phyloP scores from a whole-genome alignment of 2,329 filamentous ascomycete genomes.

The Thielaviopsis euricoi region DNA sequence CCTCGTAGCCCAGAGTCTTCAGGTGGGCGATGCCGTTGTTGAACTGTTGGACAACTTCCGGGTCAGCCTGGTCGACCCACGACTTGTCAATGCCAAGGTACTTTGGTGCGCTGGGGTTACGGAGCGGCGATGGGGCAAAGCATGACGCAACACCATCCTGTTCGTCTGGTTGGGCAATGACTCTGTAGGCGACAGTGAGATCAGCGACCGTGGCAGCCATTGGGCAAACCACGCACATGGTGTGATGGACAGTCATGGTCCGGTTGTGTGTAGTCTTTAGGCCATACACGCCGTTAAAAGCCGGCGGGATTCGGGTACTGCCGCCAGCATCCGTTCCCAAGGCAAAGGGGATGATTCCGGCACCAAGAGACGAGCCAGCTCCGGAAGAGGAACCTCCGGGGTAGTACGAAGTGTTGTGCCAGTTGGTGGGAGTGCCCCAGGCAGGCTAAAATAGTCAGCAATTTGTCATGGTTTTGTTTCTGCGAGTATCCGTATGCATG shows the following conservation, averaged over 20 bases:
- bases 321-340: slow-evolving; percentile 64
- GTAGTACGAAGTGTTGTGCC: slow-evolving; percentile 61
- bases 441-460: slow-evolving; percentile 25
- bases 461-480: too few relatives aligned
- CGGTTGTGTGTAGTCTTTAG: slow-evolving; percentile 66
- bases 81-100: slow-evolving; percentile 55
- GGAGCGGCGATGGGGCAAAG: slow-evolving; percentile 43
- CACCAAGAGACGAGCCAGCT: slow-evolving; percentile 50
- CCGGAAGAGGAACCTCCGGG: slow-evolving; percentile 70
- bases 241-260: slow-evolving; percentile 37
- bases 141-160: slow-evolving; percentile 39
- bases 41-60: slow-evolving; percentile 44
- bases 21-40: slow-evolving; percentile 44
- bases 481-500: too few relatives aligned
- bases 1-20: slow-evolving; percentile 29
- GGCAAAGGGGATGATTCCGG: slow-evolving; percentile 58
- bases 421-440: slow-evolving; percentile 62
- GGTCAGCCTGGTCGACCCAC: slow-evolving; percentile 34
- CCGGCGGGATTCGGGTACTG: slow-evolving; percentile 55
- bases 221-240: slow-evolving; percentile 52
- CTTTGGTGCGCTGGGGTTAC: slow-evolving; percentile 29
- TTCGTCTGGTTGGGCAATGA: slow-evolving; percentile 60
- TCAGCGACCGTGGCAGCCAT: slow-evolving; percentile 62
- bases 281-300: slow-evolving; percentile 67
- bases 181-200: slow-evolving; percentile 64